Conservation (phyloP, 139 green algal species). For the Asterochloris sp. region DNA sequence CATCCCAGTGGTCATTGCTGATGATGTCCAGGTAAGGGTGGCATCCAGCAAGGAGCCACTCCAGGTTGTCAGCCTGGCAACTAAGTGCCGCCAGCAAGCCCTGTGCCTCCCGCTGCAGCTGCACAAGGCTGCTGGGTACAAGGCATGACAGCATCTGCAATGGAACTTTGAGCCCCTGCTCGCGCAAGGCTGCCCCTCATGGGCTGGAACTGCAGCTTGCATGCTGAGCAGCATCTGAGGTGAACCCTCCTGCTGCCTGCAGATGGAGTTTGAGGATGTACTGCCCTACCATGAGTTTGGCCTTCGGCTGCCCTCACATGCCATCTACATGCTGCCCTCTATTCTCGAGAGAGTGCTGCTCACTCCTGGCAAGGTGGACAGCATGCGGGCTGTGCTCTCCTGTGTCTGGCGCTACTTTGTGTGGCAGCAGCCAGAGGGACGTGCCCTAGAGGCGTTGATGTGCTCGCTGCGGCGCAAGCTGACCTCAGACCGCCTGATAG, state of each 20-base stretch:
- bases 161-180: too few species aligned
- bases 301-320: background rate
- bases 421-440: background rate
- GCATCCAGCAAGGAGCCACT: too few species aligned
- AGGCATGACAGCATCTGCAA: too few species aligned
- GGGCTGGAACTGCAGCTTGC: too few species aligned
- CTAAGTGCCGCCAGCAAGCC: too few species aligned
- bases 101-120: too few species aligned
- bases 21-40: background rate
- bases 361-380: background rate
- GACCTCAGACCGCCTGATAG: background rate
- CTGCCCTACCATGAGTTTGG: background rate
- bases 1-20: constrained; percentile 1
- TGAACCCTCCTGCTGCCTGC: background rate
- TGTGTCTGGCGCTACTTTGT: constrained; percentile 4
- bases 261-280: background rate
- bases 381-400: background rate
- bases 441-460: background rate
- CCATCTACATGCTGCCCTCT: background rate
- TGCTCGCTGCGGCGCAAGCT: constrained; percentile 1
- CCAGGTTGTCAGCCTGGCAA: too few species aligned
- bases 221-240: too few species aligned
- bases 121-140: too few species aligned
- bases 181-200: too few species aligned
- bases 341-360: background rate